Base-by-base conservation (phyloP, 169 alveolate genomes). In the Eimeria acervulina region DNA sequence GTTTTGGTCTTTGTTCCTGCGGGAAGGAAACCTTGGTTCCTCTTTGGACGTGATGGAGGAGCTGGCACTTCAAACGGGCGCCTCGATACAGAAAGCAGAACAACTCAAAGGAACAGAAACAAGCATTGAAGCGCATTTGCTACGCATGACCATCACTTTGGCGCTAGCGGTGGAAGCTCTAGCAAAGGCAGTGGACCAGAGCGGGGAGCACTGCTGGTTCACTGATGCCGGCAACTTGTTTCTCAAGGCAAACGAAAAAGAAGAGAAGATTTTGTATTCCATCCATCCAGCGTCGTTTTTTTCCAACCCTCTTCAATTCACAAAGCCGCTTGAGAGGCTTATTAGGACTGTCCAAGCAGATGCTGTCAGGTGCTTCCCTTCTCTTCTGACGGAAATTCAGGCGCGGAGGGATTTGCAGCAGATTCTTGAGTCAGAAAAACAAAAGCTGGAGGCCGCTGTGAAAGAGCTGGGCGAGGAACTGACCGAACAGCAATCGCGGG, bases 121-220 rank as follows among this genome's bases (percentile, higher is more conserved):
- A 28, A 28, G 33, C 52, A 8, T 31, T 23, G 47, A 47, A 2
- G 90, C 52, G 31, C 19, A 47, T 28, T 10, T 40, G 52, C 90
- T 81, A 72, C 72, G 70, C 31, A 10, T 51, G 47, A 44, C 70
- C 19, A 33, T 33, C 7, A 36, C 21, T 2, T 13, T 81, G 90
- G 90, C 72, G 21, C 52, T 31, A 28, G 90, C 51, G n/a, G 90
- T 51, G n/a, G 90, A 81, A 4, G 51, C 52, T 72, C 13, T 81
- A 52, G 70, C 66, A n/a, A 21, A 31, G 52, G 70, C 42, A 6
- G 31, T 21, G 47, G 44, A 81, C 21, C 21, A 47, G 4, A 31
- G 52, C 15, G 74, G 51, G 28, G 90, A 81, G 31, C 1, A 31
- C 47, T 52, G 90, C 72, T 81, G 90, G 90, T 44, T 81, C 21